Conservation (phyloP, 2,329 filamentous ascomycete genomes). For the Cytospora piceicola region DNA sequence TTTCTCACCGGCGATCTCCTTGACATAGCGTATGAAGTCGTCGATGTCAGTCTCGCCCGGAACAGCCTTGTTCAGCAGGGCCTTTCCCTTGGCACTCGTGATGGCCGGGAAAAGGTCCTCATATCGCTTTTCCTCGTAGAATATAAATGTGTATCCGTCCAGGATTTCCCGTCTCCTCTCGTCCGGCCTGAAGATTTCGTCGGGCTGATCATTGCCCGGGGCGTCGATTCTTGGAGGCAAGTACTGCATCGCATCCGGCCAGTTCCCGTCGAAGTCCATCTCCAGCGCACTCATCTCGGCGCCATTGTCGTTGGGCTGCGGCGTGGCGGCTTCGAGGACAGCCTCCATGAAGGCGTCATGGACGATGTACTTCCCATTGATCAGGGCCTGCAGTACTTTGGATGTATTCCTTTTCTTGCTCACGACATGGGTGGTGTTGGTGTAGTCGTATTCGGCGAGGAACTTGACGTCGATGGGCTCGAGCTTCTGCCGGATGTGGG, state of each 20-base stretch:
- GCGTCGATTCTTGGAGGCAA: constrained; percentile 78
- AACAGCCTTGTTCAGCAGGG: constrained; percentile 66
- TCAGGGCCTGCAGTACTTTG: constrained; percentile 82
- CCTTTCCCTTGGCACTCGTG: constrained; percentile 81
- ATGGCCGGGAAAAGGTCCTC: constrained; percentile 76
- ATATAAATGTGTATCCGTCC: constrained; percentile 85
- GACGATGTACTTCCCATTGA: constrained; percentile 80
- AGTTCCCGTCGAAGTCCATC: constrained; percentile 74
- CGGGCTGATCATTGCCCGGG: constrained; percentile 64
- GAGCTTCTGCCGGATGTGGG: constrained; percentile 65
- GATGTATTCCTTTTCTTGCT: constrained; percentile 88
- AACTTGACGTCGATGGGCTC: constrained; percentile 91
- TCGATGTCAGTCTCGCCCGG: constrained; percentile 68
- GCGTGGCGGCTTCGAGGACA: constrained; percentile 63
- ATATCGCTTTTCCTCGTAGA: constrained; percentile 76
- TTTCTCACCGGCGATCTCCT: constrained; percentile 74
- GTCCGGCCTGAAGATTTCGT: constrained; percentile 74
- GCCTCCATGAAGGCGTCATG: constrained; percentile 74
- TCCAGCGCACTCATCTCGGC: constrained; percentile 66
- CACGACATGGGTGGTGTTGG: constrained; percentile 82
- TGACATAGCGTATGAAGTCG: constrained; percentile 79
- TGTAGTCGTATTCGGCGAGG: constrained; percentile 69
- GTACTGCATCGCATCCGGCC: constrained; percentile 75
- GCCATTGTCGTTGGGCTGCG: constrained; percentile 50
- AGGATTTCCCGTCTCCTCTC: constrained; percentile 71